A percentile compares a stretch with the other conserved stretches of the same genome.
Conservation (phyloP, 2,329 filamentous ascomycete species). For the Botrytis aclada region DNA sequence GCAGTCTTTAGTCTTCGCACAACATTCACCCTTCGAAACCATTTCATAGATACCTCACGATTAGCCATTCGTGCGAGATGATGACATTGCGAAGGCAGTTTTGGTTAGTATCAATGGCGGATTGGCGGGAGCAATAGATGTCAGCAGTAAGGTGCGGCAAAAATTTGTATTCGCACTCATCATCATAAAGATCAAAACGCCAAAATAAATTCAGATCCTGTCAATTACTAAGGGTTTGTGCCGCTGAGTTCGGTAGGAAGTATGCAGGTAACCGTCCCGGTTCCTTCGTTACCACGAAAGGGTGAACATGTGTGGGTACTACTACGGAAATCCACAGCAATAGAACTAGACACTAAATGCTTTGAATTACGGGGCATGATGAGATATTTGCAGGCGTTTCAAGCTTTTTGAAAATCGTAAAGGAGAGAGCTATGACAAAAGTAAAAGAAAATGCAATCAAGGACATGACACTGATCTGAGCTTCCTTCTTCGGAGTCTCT, state of each 20-base stretch:
- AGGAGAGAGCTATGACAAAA: conserved; percentile 6
- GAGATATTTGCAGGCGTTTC: not conserved
- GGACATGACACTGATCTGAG: conserved; percentile 5
- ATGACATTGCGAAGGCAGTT: not conserved
- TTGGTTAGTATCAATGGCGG: not conserved
- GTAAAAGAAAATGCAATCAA: not conserved
- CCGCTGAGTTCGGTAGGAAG: conserved; percentile 8
- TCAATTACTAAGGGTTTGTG: not conserved
- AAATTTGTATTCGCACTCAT: too few relatives aligned
- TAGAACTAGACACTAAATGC: not conserved
- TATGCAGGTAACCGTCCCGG: not conserved
- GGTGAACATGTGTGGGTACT: not conserved
- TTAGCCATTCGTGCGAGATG: not conserved
- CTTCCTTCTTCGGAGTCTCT: conserved; percentile 30
- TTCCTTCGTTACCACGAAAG: conserved; percentile 12
- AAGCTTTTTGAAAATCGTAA: not conserved
- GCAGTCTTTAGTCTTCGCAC: not conserved
- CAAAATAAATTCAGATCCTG: not conserved
- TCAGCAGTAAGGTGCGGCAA: not conserved
- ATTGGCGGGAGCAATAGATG: too few relatives aligned
- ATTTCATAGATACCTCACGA: too few relatives aligned
- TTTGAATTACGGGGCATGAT: not conserved
- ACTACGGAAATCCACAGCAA: not conserved
- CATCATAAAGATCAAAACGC: not conserved
- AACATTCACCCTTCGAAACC: not conserved